A percentile compares a stretch with the other conserved stretches of the same genome.
Evolutionary conservation across 257 asterid species (phyloP).

Genomic region (Haberlea rhodopensis): DNA sequence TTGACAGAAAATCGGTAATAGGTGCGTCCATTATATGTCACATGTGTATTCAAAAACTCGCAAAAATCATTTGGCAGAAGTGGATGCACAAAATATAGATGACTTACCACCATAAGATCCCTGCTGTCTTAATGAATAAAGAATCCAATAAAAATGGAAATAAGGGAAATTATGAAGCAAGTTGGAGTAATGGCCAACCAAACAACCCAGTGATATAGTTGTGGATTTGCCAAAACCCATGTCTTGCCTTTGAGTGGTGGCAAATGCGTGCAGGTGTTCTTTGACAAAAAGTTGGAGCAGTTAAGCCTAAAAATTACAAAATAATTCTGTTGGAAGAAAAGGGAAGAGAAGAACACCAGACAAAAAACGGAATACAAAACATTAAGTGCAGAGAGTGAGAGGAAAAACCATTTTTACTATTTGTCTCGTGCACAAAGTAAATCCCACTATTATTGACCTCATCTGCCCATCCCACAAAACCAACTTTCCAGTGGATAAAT

Average conservation of each 20-base stretch:
- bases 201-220: neutral
- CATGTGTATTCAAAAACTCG: neutral
- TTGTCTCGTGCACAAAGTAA: constrained; percentile 41
- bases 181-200: neutral
- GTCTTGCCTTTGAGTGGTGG: neutral
- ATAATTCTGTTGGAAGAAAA: neutral
- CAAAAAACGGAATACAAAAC: no score
- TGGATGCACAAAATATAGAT: neutral
- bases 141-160: neutral
- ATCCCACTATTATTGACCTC: constrained; percentile 46
- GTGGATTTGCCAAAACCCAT: neutral
- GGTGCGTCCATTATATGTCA: neutral
- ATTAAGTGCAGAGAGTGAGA: constrained; percentile 3
- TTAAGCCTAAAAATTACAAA: neutral
- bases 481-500: constrained; percentile 46
- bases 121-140: neutral
- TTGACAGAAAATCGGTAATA: no score
- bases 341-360: constrained; percentile 10
- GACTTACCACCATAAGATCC: neutral
- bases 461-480: constrained; percentile 46
- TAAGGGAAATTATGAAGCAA: neutral
- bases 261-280: neutral
- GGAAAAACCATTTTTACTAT: constrained; percentile 24
- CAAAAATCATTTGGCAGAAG: neutral
- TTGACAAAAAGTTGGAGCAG: neutral